These are phyloP conservation scores for Linnemannia exigua DNA, from an alignment of 192 early-diverging fungal species.

Conservation along the genomic window DNA sequence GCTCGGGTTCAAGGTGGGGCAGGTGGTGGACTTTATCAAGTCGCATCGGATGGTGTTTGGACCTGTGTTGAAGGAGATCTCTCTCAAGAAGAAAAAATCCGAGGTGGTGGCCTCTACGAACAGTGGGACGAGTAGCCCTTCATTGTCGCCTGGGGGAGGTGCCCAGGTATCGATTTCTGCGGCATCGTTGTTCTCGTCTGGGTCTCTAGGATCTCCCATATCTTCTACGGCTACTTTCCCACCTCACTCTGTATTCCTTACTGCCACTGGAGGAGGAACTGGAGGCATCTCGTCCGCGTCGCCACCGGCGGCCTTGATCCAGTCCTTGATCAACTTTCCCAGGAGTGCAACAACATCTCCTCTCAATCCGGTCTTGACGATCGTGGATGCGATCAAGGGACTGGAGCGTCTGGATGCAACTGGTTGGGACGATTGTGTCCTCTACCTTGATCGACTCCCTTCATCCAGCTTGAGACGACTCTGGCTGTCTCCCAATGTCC, in stretches of 20 bases:
- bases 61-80: slow-evolving; percentile 28
- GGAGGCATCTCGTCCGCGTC: not conserved
- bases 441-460: slow-evolving; percentile 24
- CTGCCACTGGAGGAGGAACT: not conserved
- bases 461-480: slow-evolving; percentile 1
- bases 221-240: not conserved
- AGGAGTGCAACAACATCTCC: not conserved
- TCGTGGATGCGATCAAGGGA: slow-evolving; percentile 23
- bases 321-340: not conserved
- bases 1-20: slow-evolving; percentile 20
- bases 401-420: slow-evolving; percentile 34
- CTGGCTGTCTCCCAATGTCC: slow-evolving; percentile 16
- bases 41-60: slow-evolving; percentile 48
- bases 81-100: not conserved
- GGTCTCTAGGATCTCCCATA: not conserved
- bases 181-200: not conserved
- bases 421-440: slow-evolving; percentile 24
- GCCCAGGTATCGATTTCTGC: not conserved
- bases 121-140: not conserved
- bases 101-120: not conserved
- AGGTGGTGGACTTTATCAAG: slow-evolving; percentile 35
- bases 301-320: not conserved
- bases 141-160: not conserved
- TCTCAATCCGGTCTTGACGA: not conserved
- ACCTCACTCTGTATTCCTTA: not conserved